Conservation (phyloP, 345 rosid species). For the Hypericum perforatum region DNA sequence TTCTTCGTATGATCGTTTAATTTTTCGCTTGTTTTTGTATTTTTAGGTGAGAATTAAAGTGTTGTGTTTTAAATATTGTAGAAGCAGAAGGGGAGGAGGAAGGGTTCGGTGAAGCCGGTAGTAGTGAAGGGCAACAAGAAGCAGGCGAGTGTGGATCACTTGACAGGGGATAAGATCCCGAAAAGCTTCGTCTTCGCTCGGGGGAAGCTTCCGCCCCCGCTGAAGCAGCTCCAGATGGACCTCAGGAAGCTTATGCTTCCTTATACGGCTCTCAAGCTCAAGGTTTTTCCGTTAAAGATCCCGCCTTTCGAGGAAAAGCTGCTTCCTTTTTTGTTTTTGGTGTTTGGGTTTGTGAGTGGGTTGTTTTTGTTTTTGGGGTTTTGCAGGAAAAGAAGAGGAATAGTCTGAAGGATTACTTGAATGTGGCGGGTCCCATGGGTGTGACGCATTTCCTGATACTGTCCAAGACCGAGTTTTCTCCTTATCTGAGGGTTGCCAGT, state of each 20-base stretch:
- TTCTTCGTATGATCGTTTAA: neutral
- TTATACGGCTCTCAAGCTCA: slow-evolving; percentile 78
- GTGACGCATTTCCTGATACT: slow-evolving; percentile 85
- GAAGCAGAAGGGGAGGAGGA: slow-evolving; percentile 50
- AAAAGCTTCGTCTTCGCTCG: slow-evolving; percentile 86
- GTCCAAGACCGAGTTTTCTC: slow-evolving; percentile 58
- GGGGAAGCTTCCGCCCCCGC: slow-evolving; percentile 71
- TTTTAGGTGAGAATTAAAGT: neutral
- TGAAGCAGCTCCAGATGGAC: slow-evolving; percentile 78
- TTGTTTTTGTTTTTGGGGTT: neutral
- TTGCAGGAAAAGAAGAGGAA: slow-evolving; percentile 86
- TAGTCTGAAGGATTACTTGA: slow-evolving; percentile 70
- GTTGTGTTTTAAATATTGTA: neutral
- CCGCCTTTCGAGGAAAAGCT: neutral
- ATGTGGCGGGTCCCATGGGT: slow-evolving; percentile 97
- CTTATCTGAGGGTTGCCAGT: slow-evolving; percentile 73
- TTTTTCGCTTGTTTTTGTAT: neutral
- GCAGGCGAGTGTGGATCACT: slow-evolving; percentile 49
- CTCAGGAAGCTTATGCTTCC: slow-evolving; percentile 94
- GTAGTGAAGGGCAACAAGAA: slow-evolving; percentile 27
- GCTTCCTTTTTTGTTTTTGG: neutral
- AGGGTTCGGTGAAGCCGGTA: slow-evolving; percentile 49
- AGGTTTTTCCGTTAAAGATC: slow-evolving; percentile 29
- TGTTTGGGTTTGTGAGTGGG: neutral
- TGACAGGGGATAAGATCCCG: slow-evolving; percentile 81